Conservation (phyloP, 768 basidiomycete genomes). For the Trametes meyenii region DNA sequence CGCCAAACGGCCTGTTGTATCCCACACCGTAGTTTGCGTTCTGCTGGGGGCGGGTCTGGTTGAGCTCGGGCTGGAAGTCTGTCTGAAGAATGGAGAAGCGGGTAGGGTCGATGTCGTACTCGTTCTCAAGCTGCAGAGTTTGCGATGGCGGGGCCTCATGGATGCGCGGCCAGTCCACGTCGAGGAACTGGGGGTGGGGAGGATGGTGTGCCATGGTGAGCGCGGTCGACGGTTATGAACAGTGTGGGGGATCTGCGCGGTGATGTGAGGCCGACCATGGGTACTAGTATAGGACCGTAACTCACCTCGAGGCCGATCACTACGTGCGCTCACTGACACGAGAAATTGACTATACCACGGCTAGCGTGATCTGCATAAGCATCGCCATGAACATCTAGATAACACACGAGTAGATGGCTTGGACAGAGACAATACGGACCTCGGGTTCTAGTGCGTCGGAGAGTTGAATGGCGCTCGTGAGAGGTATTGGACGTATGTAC, state of each 20-base stretch:
- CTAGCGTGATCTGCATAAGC: conserved; percentile 12
- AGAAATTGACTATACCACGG: neutral
- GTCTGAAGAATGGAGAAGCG: conserved; percentile 25
- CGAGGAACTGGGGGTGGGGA: conserved; percentile 22
- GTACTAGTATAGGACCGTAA: neutral
- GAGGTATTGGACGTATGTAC: no score
- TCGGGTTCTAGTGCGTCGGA: neutral
- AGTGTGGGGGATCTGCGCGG: conserved; percentile 1
- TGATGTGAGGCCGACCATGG: neutral
- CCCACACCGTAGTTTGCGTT: neutral
- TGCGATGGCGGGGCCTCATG: conserved; percentile 14
- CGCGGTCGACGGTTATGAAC: neutral
- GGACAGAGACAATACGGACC: neutral
- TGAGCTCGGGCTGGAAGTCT: conserved; percentile 12
- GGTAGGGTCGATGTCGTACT: conserved; percentile 29
- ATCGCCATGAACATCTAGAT: neutral
- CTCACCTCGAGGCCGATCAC: conserved; percentile 5
- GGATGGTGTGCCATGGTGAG: conserved; percentile 20
- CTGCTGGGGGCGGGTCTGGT: conserved; percentile 13
- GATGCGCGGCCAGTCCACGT: conserved; percentile 17
- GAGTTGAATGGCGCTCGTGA: no score
- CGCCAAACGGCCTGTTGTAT: conserved; percentile 5
- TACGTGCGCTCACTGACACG: neutral
- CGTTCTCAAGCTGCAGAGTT: conserved; percentile 25
- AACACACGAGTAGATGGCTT: neutral